Conservation (phyloP, 495 filamentous ascomycete species). For the Penicillium lagena region DNA sequence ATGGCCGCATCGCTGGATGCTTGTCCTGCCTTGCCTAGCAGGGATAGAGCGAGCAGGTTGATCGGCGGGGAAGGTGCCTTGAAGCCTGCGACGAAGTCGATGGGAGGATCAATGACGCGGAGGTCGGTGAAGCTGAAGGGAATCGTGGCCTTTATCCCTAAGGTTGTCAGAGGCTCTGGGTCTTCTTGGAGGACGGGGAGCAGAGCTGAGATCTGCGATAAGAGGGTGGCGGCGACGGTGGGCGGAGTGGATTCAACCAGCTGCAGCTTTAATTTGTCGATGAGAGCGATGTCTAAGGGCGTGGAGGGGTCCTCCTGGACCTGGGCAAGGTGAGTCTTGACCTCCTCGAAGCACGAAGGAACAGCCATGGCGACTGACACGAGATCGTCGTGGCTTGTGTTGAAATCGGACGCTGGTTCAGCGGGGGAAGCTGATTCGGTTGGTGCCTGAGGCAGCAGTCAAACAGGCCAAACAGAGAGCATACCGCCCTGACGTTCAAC, state of each 20-base stretch:
- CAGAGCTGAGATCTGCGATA: constrained; percentile 40
- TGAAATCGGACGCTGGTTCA: background rate
- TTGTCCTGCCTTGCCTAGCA: constrained; percentile 65
- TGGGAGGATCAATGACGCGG: constrained; percentile 36
- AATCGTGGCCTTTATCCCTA: constrained; percentile 30
- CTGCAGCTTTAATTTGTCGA: constrained; percentile 38
- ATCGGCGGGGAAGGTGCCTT: constrained; percentile 55
- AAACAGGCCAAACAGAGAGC: constrained; percentile 8
- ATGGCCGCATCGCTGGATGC: constrained; percentile 58
- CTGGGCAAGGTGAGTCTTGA: constrained; percentile 28
- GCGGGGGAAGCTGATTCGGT: constrained; percentile 9
- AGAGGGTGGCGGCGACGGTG: constrained; percentile 30
- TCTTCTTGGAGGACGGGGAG: constrained; percentile 44
- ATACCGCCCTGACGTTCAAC: too few relatives aligned
- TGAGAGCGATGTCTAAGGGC: constrained; percentile 24
- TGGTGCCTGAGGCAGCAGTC: constrained; percentile 5
- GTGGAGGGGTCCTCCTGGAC: constrained; percentile 31
- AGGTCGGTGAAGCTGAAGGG: constrained; percentile 40
- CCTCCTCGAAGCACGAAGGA: constrained; percentile 32
- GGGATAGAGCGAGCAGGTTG: constrained; percentile 62
- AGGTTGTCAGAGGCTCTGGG: constrained; percentile 40
- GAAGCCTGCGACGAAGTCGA: constrained; percentile 46
- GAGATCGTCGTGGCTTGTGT: background rate
- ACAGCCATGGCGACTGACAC: constrained; percentile 23
- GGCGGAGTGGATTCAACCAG: constrained; percentile 30